Conservation (phyloP, 345 rosid species). For the Moricandia moricandioides region DNA sequence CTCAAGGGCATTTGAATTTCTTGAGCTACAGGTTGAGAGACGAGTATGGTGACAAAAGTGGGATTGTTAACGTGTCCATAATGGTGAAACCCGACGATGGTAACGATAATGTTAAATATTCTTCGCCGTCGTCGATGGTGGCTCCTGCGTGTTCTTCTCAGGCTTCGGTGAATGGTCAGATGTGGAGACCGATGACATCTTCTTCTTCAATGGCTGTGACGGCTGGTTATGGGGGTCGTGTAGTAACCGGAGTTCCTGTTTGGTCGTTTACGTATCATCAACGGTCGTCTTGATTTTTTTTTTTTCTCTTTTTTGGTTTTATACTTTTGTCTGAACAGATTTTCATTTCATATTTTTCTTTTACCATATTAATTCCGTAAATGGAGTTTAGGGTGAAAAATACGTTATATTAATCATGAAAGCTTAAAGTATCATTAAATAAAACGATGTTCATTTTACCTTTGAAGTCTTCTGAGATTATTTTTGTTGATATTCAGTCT, state of each 20-base stretch:
- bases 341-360: neutral
- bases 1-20: slow-evolving; percentile 52
- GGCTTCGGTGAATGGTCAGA: slow-evolving; percentile 22
- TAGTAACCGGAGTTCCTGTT: slow-evolving; percentile 52
- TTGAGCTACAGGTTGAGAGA: slow-evolving; percentile 73
- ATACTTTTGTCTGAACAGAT: neutral
- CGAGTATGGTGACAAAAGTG: slow-evolving; percentile 42
- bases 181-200: slow-evolving; percentile 15
- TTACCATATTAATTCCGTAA: neutral
- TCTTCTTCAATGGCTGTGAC: slow-evolving; percentile 21
- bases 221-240: slow-evolving; percentile 20
- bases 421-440: too few relatives aligned
- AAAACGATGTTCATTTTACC: too few relatives aligned
- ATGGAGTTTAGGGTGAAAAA: neutral
- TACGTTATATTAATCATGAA: neutral
- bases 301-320: neutral
- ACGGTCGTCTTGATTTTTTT: neutral
- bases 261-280: slow-evolving; percentile 30
- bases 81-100: slow-evolving; percentile 40
- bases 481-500: too few relatives aligned
- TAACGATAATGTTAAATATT: neutral
- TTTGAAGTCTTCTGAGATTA: too few relatives aligned
- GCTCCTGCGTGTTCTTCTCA: neutral
- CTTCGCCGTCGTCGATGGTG: neutral
- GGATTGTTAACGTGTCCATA: slow-evolving; percentile 62